Evolutionary conservation across 1,139 yeast species (phyloP).

Genomic region (Hansenula lynferdii): DNA sequence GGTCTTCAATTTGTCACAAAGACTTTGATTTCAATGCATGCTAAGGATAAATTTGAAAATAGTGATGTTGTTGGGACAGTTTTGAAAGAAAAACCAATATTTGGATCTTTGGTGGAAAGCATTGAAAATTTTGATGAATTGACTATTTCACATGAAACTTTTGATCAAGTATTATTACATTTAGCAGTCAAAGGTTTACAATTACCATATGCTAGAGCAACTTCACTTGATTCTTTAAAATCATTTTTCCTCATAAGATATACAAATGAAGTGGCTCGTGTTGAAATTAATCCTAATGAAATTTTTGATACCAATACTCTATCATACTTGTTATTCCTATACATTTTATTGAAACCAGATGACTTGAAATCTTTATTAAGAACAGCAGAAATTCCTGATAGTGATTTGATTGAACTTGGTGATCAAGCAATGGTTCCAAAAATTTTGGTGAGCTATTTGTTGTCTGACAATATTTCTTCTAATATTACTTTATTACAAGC

Average conservation of each 20-base stretch:
- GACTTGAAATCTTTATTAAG: constrained; percentile 42
- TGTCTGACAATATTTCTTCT: constrained; percentile 37
- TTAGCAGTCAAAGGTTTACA: constrained; percentile 59
- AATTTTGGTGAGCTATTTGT: constrained; percentile 44
- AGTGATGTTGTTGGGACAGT: constrained; percentile 22
- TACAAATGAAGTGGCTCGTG: constrained; percentile 22
- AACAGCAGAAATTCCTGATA: constrained; percentile 40
- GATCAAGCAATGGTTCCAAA: constrained; percentile 42
- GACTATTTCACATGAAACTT: constrained; percentile 38
- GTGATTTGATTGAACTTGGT: constrained; percentile 27
- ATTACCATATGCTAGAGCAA: constrained; percentile 54
- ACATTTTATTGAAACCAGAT: constrained; percentile 43
- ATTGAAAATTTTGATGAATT: constrained; percentile 44
- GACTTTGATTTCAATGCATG: constrained; percentile 26
- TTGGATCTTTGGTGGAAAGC: constrained; percentile 39
- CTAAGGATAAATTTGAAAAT: constrained; percentile 22
- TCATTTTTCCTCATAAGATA: constrained; percentile 45
- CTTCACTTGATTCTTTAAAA: constrained; percentile 49
- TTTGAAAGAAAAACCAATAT: constrained; percentile 34
- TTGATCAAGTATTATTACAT: constrained; percentile 52
- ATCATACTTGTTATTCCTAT: constrained; percentile 53
- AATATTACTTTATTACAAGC: constrained; percentile 47
- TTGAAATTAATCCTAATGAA: constrained; percentile 1
- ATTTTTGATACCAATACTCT: constrained; percentile 24
- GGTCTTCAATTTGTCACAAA: constrained; percentile 39